Conservation (phyloP, 140 eudicot genomes). For the Oenanthe javanica region DNA sequence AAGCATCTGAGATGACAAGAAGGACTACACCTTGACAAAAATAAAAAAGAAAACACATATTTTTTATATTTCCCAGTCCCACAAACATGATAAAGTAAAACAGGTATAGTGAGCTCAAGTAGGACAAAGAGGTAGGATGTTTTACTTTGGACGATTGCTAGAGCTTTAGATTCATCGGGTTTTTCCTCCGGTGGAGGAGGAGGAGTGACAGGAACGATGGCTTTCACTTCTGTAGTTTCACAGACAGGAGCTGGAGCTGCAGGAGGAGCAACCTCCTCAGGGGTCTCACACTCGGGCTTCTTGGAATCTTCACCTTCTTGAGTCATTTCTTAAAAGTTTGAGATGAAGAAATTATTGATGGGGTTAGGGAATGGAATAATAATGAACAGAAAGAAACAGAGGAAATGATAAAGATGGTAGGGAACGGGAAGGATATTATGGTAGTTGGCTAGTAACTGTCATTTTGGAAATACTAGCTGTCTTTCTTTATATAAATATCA, state of each 20-base stretch:
- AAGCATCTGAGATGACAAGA: background rate
- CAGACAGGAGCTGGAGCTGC: conserved; percentile 6
- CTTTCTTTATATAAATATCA: too few species aligned
- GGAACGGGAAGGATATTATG: conserved; percentile 3
- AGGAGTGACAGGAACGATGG: conserved; percentile 35
- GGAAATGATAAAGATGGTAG: background rate
- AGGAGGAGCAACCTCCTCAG: background rate
- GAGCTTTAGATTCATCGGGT: conserved; percentile 61
- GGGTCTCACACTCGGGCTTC: conserved; percentile 8
- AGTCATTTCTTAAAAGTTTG: background rate
- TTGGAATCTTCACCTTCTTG: conserved; percentile 2
- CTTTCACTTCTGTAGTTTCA: conserved; percentile 46
- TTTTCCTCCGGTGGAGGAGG: conserved; percentile 28
- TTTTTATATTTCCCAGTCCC: too few species aligned
- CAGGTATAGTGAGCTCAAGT: background rate
- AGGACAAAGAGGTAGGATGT: background rate
- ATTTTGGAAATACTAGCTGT: conserved; percentile 16
- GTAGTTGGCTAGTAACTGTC: conserved; percentile 19
- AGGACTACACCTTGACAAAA: background rate
- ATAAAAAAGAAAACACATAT: background rate
- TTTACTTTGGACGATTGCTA: conserved; percentile 54
- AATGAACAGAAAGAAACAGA: background rate
- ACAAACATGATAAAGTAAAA: background rate
- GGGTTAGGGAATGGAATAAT: background rate
- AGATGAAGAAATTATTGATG: background rate